phyloP scores from a whole-genome alignment of 306 rosid species.

The Luffa aegyptiaca region DNA sequence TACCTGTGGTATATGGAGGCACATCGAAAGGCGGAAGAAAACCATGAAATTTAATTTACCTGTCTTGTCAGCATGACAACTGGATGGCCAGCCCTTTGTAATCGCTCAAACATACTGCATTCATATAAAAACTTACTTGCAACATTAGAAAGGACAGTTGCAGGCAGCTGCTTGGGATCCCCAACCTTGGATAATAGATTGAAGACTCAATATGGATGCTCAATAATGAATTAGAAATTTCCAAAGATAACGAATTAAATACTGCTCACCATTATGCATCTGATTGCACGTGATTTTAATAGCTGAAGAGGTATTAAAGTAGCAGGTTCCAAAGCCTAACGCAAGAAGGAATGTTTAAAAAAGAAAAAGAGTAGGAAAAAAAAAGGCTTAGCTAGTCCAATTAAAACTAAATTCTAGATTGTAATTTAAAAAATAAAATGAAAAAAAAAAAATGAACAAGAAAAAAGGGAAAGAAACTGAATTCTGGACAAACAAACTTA shows the following conservation, averaged over 20 bases:
- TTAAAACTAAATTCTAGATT: neutral
- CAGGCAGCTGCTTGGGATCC: slow-evolving; percentile 99
- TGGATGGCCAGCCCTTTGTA: slow-evolving; percentile 92
- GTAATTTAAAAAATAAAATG: neutral
- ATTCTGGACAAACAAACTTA: slow-evolving; percentile 28
- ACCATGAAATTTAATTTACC: slow-evolving; percentile 33
- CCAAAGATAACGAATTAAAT: slow-evolving; percentile 3
- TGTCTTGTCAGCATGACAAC: slow-evolving; percentile 84
- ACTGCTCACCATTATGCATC: slow-evolving; percentile 76
- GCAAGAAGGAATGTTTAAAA: slow-evolving; percentile 15
- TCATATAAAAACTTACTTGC: slow-evolving; percentile 74
- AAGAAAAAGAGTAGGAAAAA: slow-evolving; percentile 14
- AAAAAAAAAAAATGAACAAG: neutral
- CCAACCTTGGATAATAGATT: slow-evolving; percentile 64
- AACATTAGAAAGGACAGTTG: slow-evolving; percentile 81
- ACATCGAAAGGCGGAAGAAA: slow-evolving; percentile 8
- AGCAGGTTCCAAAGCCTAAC: slow-evolving; percentile 95
- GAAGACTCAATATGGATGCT: slow-evolving; percentile 26
- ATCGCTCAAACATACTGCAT: slow-evolving; percentile 98
- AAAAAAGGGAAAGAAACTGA: slow-evolving; percentile 2
- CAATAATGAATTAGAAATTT: slow-evolving; percentile 8
- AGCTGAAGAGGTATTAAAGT: slow-evolving; percentile 96
- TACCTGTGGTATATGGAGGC: neutral
- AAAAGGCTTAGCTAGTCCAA: slow-evolving; percentile 6
- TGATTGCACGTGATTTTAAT: slow-evolving; percentile 64